Base-by-base conservation (phyloP, 345 rosid species). In the Heritiera fomes region DNA sequence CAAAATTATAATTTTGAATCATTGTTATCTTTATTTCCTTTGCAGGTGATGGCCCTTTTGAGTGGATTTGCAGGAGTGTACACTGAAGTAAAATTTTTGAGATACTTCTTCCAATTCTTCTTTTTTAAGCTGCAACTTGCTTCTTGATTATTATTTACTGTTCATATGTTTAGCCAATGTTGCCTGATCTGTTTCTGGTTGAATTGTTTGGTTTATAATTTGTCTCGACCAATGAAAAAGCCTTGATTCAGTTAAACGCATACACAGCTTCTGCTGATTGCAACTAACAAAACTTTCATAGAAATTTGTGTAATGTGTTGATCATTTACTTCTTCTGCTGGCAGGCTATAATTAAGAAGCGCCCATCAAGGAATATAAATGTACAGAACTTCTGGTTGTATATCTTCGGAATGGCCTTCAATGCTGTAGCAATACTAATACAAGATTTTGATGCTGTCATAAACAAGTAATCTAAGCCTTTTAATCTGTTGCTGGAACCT, bases 21-120 rank as follows among this genome's bases (percentile, higher is more conserved):
- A 23, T 73, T 13, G 71, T 69, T 3, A 30, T 82, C 74, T 43
- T 46, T 71, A 28, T 56, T 53, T 63, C 18, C 46, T 71, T 82
- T 83, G 70, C 85, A 92, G 99, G 89, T 94, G 68, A 94, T 94
- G 98, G 99, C 99, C 61, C 97, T 96, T 80, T 82, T 96, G 79
- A 94, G 98, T 68, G 97, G 99, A 77, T 96, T 92, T 78, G 99
- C 98, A 1, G 98, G 99, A 84, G 99, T 92, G 53, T 91, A 96
- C 86, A 94, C 99, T 60, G 99, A 96, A 94, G 97, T 91, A 80
- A 80, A 74, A 18, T 52, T 79, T 10, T 77, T 73, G 70, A 76
- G 43, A 67, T 76, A 67, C 20, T 47, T 6, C 11, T 70, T 76
- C 34, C 52, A 41, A n/a, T 55, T 73, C 17, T 55, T 61, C 28